Evolutionary conservation across 139 green algal genomes (phyloP).

Genomic region (Chlamydomonas eustigma): DNA sequence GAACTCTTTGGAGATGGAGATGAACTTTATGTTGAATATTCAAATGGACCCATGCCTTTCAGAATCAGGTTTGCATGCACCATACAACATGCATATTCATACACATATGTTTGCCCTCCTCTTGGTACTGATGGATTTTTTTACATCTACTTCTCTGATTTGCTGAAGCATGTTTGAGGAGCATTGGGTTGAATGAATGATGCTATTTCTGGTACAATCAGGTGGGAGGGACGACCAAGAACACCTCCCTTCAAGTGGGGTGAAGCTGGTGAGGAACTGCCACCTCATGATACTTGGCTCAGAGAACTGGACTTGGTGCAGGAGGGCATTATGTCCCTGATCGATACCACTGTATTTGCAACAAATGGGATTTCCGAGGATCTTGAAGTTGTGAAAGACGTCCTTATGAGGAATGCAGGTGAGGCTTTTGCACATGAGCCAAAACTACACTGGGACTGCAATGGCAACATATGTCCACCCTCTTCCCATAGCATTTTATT

Average conservation of each 20-base stretch:
- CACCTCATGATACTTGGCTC: slow-evolving; percentile 63
- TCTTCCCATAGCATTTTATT: background rate
- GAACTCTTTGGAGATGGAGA: slow-evolving; percentile 61
- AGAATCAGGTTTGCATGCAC: slow-evolving; percentile 43
- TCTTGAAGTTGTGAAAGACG: slow-evolving; percentile 42
- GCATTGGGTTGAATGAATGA: no score
- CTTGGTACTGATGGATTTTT: no score
- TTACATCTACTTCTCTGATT: no score
- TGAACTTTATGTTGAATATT: slow-evolving; percentile 67
- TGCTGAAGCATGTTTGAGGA: no score
- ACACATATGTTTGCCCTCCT: no score
- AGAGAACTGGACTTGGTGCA: slow-evolving; percentile 53
- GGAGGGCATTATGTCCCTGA: slow-evolving; percentile 47
- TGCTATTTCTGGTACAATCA: no score
- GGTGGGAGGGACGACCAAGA: slow-evolving; percentile 68
- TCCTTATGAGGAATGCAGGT: slow-evolving; percentile 56
- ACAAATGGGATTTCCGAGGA: slow-evolving; percentile 20
- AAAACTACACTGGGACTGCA: no score
- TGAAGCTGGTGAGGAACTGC: slow-evolving; percentile 45
- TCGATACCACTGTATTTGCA: slow-evolving; percentile 40
- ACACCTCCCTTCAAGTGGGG: slow-evolving; percentile 68
- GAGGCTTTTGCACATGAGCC: background rate
- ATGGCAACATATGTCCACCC: background rate
- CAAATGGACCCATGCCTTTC: slow-evolving; percentile 54
- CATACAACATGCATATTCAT: no score